Evolutionary conservation across 2,329 filamentous ascomycete species (phyloP).

Genomic region (Claviceps africana): DNA sequence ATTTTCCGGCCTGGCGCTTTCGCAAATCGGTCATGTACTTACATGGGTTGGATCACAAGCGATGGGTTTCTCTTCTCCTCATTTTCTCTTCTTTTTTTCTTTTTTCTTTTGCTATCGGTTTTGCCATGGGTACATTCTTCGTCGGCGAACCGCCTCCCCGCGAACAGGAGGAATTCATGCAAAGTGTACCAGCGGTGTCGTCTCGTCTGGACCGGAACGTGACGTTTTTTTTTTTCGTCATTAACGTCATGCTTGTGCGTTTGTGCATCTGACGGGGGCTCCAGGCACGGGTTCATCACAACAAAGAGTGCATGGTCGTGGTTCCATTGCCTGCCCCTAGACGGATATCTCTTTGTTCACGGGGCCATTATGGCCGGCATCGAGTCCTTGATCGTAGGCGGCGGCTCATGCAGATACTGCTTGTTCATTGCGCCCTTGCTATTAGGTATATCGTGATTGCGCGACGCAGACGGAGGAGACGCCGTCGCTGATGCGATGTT

Average conservation of each 20-base stretch:
- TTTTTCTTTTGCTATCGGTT: background rate
- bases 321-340: background rate
- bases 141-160: background rate
- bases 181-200: background rate
- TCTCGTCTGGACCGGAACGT: background rate
- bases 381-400: background rate
- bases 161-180: background rate
- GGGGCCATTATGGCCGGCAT: background rate
- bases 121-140: background rate
- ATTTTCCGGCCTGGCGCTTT: slow-evolving; percentile 3
- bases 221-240: background rate
- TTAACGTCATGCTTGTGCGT: background rate
- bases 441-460: background rate
- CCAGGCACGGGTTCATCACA: background rate
- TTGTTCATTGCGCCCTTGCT: background rate
- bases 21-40: background rate
- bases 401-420: too few relatives aligned
- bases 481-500: too few relatives aligned
- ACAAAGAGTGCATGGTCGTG: background rate
- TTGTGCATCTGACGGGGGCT: background rate
- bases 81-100: background rate
- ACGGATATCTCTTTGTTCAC: background rate
- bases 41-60: background rate
- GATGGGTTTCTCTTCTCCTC: background rate
- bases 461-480: background rate